These are phyloP conservation scores for Fusarium sp. DNA, from an alignment of 2,329 filamentous ascomycete species.

Conservation along the genomic window DNA sequence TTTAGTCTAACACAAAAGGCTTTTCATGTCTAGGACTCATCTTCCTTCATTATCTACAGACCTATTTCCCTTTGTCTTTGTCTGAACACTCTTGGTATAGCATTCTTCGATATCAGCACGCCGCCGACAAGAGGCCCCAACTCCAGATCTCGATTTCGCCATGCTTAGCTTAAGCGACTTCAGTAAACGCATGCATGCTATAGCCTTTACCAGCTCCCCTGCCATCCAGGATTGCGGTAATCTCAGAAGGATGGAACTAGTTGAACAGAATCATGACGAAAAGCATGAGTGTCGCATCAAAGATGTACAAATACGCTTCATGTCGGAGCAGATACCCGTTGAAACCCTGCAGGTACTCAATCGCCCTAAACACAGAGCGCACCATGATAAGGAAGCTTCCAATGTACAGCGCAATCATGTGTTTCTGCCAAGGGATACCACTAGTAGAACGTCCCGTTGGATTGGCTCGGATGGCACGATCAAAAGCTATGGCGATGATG, in stretches of 20 bases:
- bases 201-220: background rate
- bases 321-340: slow-evolving; percentile 49
- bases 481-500: slow-evolving; percentile 58
- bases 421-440: slow-evolving; percentile 48
- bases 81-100: no score
- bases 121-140: no score
- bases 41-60: no score
- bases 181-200: slow-evolving; percentile 3
- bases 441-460: slow-evolving; percentile 10
- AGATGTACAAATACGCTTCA: slow-evolving; percentile 51
- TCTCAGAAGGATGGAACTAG: slow-evolving; percentile 50
- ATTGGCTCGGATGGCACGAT: slow-evolving; percentile 43
- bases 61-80: no score
- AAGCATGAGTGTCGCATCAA: slow-evolving; percentile 53
- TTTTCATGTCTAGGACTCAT: no score
- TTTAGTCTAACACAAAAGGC: no score
- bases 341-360: slow-evolving; percentile 55
- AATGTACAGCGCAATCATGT: slow-evolving; percentile 41
- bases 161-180: background rate
- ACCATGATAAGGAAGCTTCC: slow-evolving; percentile 53
- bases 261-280: slow-evolving; percentile 59
- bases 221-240: background rate
- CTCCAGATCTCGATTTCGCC: background rate
- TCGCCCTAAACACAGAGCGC: slow-evolving; percentile 55
- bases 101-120: no score